Evolutionary conservation across 2,329 filamentous ascomycete species (phyloP).

Genomic region (Epichloe glyceriae): DNA sequence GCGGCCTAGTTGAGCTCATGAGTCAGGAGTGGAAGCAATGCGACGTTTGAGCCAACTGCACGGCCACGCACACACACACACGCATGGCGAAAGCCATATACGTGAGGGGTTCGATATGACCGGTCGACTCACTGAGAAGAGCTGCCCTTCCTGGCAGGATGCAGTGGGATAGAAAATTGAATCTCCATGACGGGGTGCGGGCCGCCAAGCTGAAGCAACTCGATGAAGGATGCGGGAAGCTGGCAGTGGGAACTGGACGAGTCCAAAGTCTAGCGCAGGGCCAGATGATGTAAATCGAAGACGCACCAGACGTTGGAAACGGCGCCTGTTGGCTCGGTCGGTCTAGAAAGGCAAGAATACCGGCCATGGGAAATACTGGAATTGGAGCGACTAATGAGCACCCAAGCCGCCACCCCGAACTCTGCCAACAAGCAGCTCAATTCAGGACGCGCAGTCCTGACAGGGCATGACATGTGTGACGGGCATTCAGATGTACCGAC

Average conservation of each 20-base stretch:
- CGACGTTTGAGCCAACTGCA: not conserved
- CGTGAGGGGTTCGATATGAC: not conserved
- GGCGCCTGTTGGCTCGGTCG: not conserved
- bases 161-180: conserved; percentile 23
- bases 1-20: not conserved
- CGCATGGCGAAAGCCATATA: not conserved
- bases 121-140: conserved; percentile 14
- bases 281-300: not conserved
- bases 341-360: too few relatives aligned
- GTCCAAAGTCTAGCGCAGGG: not conserved
- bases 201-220: not conserved
- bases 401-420: not conserved
- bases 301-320: not conserved
- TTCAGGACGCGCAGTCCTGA: not conserved
- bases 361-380: not conserved
- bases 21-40: not conserved
- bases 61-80: too few relatives aligned
- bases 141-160: conserved; percentile 9
- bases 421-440: not conserved
- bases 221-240: too few relatives aligned
- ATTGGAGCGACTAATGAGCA: not conserved
- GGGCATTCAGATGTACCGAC: not conserved
- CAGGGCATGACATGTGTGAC: not conserved
- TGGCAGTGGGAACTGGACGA: too few relatives aligned
- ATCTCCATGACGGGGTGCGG: conserved; percentile 21